Evolutionary conservation across 257 asterid genomes (phyloP), one percentile per base, ranked within the genome.

Genomic region (Solanum rostratum): DNA sequence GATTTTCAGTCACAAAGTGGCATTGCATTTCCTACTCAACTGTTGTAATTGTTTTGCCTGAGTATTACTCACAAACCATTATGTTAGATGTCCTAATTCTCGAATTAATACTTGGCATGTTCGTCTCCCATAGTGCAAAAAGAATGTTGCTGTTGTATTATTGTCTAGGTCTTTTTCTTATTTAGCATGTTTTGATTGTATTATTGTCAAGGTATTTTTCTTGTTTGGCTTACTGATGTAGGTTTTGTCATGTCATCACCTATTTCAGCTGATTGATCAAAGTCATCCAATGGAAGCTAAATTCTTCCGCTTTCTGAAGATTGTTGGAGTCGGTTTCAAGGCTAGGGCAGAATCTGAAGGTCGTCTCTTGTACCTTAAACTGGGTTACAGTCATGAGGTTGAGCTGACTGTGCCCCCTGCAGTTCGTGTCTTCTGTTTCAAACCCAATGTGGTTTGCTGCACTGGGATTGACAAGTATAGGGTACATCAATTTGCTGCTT

Each of bases 271-370:
- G 82, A 50, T 78, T 18, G 6, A 29, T 78, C 10, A 5, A 50
- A 78, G 41, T 29, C 82, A 50, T 78, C 19, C 52, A 74, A 90
- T 92, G 95, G 95, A 91, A 86, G 92, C 93, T 71, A 92, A 92
- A 84, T 91, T 92, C 89, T 91, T 90, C 71, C 91, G 91, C 19
- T 90, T 89, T 86, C 92, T 93, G 27, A 93, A 92, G 91, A 90
- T 93, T 46, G 96, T 92, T 55, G 97, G 97, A 65, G 97, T 93
- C 39, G 97, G 96, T 85, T 93, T 91, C 91, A 93, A 93, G 89
- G 96, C 95, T 45, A 87, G 97, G 84, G 97, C 96, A 16, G 94
- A 91, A 90, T 84, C 95, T 5, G 95, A 93, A 89, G 97, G 97
- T 41, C 97, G 93, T 53, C 88, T 91, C 45, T 85, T 93, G 88